Conservation (phyloP, 805 yeast species). For the Komagataella ulmi region DNA sequence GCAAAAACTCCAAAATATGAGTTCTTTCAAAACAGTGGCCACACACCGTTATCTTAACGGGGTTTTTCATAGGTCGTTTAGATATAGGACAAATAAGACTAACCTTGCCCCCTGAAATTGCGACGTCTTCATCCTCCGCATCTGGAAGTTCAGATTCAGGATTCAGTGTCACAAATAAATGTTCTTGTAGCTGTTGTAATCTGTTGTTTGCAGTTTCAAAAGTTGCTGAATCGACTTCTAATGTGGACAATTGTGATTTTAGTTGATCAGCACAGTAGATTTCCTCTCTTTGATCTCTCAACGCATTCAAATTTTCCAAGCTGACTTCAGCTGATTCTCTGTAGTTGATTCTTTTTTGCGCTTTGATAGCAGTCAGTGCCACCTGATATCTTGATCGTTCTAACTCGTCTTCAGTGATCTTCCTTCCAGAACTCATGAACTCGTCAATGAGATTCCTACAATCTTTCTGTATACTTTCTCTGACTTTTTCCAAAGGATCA, state of each 20-base stretch:
- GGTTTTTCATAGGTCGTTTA: constrained; percentile 32
- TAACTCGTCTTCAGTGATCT: not conserved
- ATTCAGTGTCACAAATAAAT: constrained; percentile 35
- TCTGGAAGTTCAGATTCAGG: constrained; percentile 53
- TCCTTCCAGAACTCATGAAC: not conserved
- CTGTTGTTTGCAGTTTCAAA: not conserved
- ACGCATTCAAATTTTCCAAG: not conserved
- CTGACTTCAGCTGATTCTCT: not conserved
- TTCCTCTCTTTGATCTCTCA: not conserved
- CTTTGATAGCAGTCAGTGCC: not conserved
- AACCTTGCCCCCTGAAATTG: constrained; percentile 59
- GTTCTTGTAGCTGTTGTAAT: constrained; percentile 17
- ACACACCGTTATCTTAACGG: constrained; percentile 43
- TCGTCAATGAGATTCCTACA: not conserved
- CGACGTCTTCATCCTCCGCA: constrained; percentile 42
- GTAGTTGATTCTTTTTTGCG: not conserved
- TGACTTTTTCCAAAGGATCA: not conserved
- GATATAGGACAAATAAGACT: constrained; percentile 60
- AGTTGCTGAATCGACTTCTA: not conserved
- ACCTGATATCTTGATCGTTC: not conserved
- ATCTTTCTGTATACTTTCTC: not conserved
- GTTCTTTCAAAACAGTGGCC: constrained; percentile 47
- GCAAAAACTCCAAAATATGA: constrained; percentile 24
- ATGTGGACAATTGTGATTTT: not conserved
- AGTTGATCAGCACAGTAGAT: not conserved